Percentiles rank a stretch among this genome's conserved stretches.
Conservation (phyloP, 2,329 filamentous ascomycete genomes). For the Blumeria graminis region DNA sequence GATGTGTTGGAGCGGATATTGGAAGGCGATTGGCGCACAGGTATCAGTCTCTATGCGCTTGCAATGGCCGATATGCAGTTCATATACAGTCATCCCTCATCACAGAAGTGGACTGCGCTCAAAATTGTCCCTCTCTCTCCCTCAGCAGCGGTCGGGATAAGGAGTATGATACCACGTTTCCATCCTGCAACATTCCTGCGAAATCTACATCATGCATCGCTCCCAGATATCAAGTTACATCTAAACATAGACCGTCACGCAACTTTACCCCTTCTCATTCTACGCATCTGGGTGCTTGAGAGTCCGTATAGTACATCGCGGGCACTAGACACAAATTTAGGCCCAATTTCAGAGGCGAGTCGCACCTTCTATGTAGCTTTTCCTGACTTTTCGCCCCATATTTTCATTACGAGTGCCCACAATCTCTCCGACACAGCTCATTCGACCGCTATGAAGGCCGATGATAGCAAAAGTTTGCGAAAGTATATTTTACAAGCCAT, state of each 20-base stretch:
- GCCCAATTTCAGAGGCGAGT: constrained; percentile 24
- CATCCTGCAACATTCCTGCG: constrained; percentile 60
- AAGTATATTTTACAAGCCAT: constrained; percentile 54
- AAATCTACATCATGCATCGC: constrained; percentile 47
- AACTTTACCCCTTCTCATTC: constrained; percentile 40
- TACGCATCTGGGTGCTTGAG: constrained; percentile 61
- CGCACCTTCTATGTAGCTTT: constrained; percentile 61
- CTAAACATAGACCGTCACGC: constrained; percentile 56
- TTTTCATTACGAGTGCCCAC: constrained; percentile 45
- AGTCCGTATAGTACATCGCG: constrained; percentile 50
- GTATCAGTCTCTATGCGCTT: constrained; percentile 39
- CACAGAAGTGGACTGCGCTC: constrained; percentile 39
- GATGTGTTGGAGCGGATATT: constrained; percentile 39
- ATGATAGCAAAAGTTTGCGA: constrained; percentile 38
- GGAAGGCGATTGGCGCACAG: constrained; percentile 44
- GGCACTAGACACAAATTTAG: constrained; percentile 16
- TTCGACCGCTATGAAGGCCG: background rate
- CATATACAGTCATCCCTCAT: constrained; percentile 37
- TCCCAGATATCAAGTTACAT: constrained; percentile 62
- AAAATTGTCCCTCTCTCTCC: constrained; percentile 28
- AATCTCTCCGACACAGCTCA: constrained; percentile 24
- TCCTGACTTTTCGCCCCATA: constrained; percentile 51
- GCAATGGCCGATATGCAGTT: constrained; percentile 46
- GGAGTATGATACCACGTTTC: constrained; percentile 37
- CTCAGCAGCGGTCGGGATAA: background rate